phyloP scores from a whole-genome alignment of 805 yeast genomes.

The Lipomyces sp. region DNA sequence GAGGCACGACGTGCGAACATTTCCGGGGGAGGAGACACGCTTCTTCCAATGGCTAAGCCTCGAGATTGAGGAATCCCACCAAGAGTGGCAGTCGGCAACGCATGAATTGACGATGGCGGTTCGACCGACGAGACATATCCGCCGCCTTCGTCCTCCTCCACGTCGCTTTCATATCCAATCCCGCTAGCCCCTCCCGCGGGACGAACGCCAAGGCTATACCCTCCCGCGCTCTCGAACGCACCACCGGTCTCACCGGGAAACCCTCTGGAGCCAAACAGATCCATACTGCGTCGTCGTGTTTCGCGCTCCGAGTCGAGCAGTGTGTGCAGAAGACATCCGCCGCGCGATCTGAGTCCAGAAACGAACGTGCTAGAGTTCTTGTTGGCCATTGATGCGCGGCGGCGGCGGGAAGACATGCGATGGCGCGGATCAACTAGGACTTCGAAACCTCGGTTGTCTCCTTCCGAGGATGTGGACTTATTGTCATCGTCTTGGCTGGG shows the following conservation, averaged over 20 bases:
- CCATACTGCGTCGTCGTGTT: constrained; percentile 15
- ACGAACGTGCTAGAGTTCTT: background rate
- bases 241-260: too few relatives aligned
- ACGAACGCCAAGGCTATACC: too few relatives aligned
- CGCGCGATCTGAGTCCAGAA: constrained; percentile 3
- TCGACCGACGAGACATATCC: constrained; percentile 2
- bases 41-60: too few relatives aligned
- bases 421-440: constrained; percentile 15
- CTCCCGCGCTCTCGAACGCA: background rate
- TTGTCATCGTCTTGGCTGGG: constrained; percentile 1
- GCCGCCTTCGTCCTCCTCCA: background rate
- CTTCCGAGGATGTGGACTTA: background rate
- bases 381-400: constrained; percentile 18
- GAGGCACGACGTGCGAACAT: too few relatives aligned
- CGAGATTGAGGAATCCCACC: too few relatives aligned
- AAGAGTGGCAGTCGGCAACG: too few relatives aligned
- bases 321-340: constrained; percentile 25
- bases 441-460: constrained; percentile 7
- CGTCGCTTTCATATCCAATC: background rate
- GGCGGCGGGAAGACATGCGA: constrained; percentile 11
- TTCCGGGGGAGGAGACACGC: too few relatives aligned
- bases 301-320: constrained; percentile 26
- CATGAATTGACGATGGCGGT: background rate
- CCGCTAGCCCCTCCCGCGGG: background rate
- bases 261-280: background rate